Percentiles rank a stretch among this genome's conserved stretches.
These are phyloP conservation scores for Dioscorea dumetorum DNA, from an alignment of 106 monocot species.

Conservation along the genomic window DNA sequence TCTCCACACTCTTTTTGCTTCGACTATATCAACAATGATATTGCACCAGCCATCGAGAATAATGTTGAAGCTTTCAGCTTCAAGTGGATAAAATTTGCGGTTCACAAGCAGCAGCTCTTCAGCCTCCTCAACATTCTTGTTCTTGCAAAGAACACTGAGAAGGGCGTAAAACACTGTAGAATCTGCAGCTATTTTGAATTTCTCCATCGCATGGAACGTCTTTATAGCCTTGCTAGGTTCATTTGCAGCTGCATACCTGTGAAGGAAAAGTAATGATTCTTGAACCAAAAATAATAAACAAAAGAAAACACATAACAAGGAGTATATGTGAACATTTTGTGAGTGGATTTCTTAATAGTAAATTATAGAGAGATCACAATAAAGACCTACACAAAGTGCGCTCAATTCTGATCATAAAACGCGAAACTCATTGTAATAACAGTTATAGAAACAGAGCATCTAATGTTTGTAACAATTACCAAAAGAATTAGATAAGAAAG, in stretches of 20 bases:
- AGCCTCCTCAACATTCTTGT: slow-evolving; percentile 80
- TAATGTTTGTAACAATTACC: too few relatives aligned
- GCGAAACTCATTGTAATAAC: neutral
- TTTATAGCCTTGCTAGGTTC: slow-evolving; percentile 60
- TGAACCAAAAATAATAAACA: neutral
- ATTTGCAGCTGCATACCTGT: slow-evolving; percentile 71
- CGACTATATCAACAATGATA: slow-evolving; percentile 45
- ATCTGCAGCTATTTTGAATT: slow-evolving; percentile 62
- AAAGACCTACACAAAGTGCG: neutral
- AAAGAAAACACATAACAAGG: neutral
- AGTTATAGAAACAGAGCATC: neutral
- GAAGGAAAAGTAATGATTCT: neutral
- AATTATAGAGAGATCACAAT: too few relatives aligned
- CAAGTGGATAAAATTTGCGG: slow-evolving; percentile 58
- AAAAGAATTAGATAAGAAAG: too few relatives aligned
- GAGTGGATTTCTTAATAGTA: neutral
- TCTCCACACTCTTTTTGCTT: slow-evolving; percentile 91
- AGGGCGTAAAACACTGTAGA: slow-evolving; percentile 49
- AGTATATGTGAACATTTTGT: neutral
- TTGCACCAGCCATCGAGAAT: slow-evolving; percentile 80
- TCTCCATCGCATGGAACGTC: slow-evolving; percentile 74
- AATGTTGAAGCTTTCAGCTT: slow-evolving; percentile 73
- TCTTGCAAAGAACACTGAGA: slow-evolving; percentile 67
- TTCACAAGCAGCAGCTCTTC: slow-evolving; percentile 68
- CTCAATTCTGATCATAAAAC: neutral